Conservation (phyloP, 306 rosid species). For the Ochetophila trinervis region DNA sequence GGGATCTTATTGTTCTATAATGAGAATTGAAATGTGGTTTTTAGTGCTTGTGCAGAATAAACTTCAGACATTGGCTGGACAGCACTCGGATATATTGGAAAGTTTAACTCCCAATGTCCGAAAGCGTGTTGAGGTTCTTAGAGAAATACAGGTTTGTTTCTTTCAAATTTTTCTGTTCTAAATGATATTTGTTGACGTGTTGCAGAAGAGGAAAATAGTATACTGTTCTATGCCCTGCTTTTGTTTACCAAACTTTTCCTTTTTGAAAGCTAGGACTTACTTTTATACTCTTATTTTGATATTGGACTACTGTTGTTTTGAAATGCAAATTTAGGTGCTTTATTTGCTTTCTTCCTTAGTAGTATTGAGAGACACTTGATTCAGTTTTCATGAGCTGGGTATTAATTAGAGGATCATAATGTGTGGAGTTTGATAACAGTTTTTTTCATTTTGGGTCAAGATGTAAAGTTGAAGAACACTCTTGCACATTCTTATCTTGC, state of each 20-base stretch:
- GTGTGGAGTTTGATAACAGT: background rate
- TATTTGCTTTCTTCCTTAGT: too few relatives aligned
- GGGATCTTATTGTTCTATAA: background rate
- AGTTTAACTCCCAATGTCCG: constrained; percentile 50
- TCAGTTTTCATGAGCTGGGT: background rate
- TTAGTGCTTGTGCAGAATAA: constrained; percentile 45
- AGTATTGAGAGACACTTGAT: too few relatives aligned
- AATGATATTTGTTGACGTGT: too few relatives aligned
- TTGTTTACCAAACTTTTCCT: too few relatives aligned
- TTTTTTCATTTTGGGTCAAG: background rate
- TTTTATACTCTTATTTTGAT: too few relatives aligned
- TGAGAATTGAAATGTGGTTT: background rate
- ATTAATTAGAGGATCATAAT: background rate
- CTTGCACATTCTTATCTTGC: background rate
- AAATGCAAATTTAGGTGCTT: too few relatives aligned
- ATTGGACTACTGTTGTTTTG: too few relatives aligned
- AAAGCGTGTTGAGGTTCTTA: constrained; percentile 69
- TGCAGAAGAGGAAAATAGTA: too few relatives aligned
- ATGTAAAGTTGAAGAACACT: background rate
- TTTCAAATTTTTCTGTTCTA: background rate
- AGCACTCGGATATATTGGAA: constrained; percentile 63
- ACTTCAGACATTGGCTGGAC: constrained; percentile 70
- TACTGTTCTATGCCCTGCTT: too few relatives aligned
- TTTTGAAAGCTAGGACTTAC: too few relatives aligned
- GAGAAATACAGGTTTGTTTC: constrained; percentile 65